Evolutionary conservation across 768 basidiomycete species (phyloP).

Genomic region (Tephrocybe sp.): DNA sequence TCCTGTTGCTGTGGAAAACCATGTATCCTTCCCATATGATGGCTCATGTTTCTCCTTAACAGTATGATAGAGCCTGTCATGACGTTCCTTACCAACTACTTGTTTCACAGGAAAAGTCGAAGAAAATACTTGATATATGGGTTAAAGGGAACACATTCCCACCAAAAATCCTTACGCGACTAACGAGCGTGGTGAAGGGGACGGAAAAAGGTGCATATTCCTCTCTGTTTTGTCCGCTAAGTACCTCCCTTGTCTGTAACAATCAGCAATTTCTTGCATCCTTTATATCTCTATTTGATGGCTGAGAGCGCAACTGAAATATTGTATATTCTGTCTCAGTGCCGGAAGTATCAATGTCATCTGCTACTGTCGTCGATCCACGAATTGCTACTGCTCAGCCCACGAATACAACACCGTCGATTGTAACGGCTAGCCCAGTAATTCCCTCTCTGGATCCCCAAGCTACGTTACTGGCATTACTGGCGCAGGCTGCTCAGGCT

Average conservation of each 20-base stretch:
- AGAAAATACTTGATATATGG: slow-evolving; percentile 99
- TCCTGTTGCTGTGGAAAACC: slow-evolving; percentile 2
- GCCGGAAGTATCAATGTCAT: slow-evolving; percentile 40
- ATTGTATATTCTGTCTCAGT: slow-evolving; percentile 61
- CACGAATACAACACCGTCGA: slow-evolving; percentile 21
- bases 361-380: slow-evolving; percentile 33
- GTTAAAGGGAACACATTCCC: slow-evolving; percentile 89
- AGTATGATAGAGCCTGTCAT: slow-evolving; percentile 37
- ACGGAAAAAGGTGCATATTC: slow-evolving; percentile 89
- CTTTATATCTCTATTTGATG: slow-evolving; percentile 30
- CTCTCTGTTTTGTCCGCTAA: slow-evolving; percentile 73
- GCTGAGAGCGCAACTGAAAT: slow-evolving; percentile 74
- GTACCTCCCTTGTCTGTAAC: slow-evolving; percentile 70
- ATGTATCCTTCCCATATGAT: slow-evolving; percentile 27
- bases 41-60: slow-evolving; percentile 24
- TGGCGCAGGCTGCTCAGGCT: slow-evolving; percentile 63
- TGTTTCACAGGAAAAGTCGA: slow-evolving; percentile 85
- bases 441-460: slow-evolving; percentile 48
- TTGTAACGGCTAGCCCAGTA: slow-evolving; percentile 22
- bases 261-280: slow-evolving; percentile 55
- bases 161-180: slow-evolving; percentile 64
- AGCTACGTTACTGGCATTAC: slow-evolving; percentile 65
- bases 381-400: slow-evolving; percentile 31
- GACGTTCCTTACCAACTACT: slow-evolving; percentile 35
- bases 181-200: slow-evolving; percentile 69